Evolutionary conservation across 768 basidiomycete species (phyloP), one percentile per base, ranked within the genome.

Genomic region (Inosperma sp.): DNA sequence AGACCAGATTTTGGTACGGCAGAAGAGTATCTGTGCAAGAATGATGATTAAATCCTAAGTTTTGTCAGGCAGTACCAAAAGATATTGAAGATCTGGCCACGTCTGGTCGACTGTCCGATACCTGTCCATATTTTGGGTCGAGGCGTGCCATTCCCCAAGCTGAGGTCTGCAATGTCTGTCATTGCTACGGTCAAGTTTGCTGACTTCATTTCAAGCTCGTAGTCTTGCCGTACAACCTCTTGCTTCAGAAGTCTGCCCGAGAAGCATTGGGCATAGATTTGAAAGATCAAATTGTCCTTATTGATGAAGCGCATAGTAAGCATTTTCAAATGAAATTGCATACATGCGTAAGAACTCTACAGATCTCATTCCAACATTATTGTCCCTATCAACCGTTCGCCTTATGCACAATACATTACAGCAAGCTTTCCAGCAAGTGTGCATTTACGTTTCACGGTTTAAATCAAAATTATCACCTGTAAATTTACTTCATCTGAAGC

Each of bases 291-390:
- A 74, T 97, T 14, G 80, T 99, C 25, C 77, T 98, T 19, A 82
- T 99, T 48, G 95, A 99, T 61, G 95, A 99, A 71, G 95, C 95
- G 0, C 95, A 99, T 67, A 97, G 92, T 93, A 59, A 51, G 89
- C 72, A 3, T 30, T 13, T n/a, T 29, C 25, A 31, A 19, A 31
- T 29, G n/a, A 23, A 6, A 13, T 4, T 43, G 9, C 22, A 14
- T 40, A 22, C 10, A 5, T 16, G n/a, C 48, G 53, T 14, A 27
- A 23, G 19, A 48, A 0, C 16, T 36, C 35, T 31, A 4, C 51
- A 94, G 92, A 96, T 65, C 68, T 96, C 42, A 92, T 94, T 59
- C 84, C 93, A 16, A 92, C 93, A 0, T 72, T 99, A 2, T 79
- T 99, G 7, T 88, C 91, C 1, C 74, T 96, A 25, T 90, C 95